A percentile compares a stretch with the other conserved stretches of the same genome.
Evolutionary conservation across 352 stramenopile genomes (phyloP).

Genomic region (Globisporangium sylvaticum): DNA sequence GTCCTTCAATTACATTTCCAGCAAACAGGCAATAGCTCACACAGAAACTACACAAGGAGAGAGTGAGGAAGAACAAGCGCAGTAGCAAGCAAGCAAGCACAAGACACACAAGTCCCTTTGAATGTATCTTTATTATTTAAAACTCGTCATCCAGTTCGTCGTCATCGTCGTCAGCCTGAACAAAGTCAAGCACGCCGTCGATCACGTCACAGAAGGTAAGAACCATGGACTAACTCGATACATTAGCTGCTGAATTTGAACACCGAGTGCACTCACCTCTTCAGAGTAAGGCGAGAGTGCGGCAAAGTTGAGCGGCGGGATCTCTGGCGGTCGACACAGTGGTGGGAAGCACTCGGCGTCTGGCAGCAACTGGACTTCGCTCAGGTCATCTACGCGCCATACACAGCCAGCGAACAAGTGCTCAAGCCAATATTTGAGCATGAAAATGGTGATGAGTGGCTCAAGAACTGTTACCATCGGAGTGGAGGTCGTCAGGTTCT

Average conservation of each 20-base stretch:
- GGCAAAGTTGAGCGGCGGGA: conserved; percentile 51
- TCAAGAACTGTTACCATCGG: conserved; percentile 2
- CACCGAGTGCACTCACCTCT: conserved; percentile 24
- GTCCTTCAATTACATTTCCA: background rate
- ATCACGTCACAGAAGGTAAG: conserved; percentile 1
- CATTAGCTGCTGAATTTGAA: background rate
- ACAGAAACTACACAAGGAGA: background rate
- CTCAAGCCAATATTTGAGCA: background rate
- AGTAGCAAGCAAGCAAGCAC: background rate
- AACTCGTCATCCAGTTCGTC: conserved; percentile 25
- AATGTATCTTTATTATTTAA: conserved; percentile 15
- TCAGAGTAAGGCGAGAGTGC: conserved; percentile 50
- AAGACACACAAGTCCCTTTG: background rate
- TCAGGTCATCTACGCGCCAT: conserved; percentile 22
- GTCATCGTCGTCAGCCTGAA: conserved; percentile 39
- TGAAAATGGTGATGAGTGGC: too few species aligned
- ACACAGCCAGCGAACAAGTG: background rate
- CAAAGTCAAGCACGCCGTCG: background rate
- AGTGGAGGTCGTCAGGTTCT: conserved; percentile 12
- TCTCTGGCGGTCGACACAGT: conserved; percentile 17
- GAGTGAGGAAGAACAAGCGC: background rate
- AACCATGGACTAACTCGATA: background rate
- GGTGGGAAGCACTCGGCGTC: conserved; percentile 8
- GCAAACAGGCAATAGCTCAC: background rate
- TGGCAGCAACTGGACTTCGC: conserved; percentile 26